Evolutionary conservation across 2,329 filamentous ascomycete genomes (phyloP), one percentile per base, ranked within the genome.

Genomic region (Aspergillus cejpii): DNA sequence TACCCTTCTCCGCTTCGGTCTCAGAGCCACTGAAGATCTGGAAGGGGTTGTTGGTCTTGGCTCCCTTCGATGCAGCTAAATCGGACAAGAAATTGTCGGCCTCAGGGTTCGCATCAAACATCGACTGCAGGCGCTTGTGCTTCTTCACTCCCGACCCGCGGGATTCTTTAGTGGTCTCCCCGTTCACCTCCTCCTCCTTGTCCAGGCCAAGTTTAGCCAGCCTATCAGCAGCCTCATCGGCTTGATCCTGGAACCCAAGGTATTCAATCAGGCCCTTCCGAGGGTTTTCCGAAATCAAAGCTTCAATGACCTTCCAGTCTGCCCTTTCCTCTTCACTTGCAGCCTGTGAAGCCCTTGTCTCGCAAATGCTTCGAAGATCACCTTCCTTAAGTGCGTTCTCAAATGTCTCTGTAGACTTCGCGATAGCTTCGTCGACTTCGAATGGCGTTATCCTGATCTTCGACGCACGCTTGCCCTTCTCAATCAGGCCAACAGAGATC

Each of bases 241-340:
- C 76, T 29, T 66, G 61, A 46, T 84, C 80, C 23, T 80, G 74
- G 67, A 97, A 91, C n/a, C 91, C 92, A 14, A 98, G 78, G 63
- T 94, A 90, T 55, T 94, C 85, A 17, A 92, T 79, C 45, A 98
- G 83, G 63, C 87, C 83, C 63, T 85, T 84, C 33, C 90, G 81
- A n/a, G 89, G 85, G 59, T 91, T 90, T 23, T 85, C 82, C 3
- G 87, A 84, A 39, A 91, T 84, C 49, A 98, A 70, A 1, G 89
- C 92, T 66, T 92, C 83, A 65, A 98, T 87, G 28, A 97, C 88
- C 53, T 85, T 85, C 92, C 92, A 98, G 66, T 97, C 91, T 3
- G 87, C 85, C 73, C 89, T 96, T 64, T 97, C 92, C 54, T 94
- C 88, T 1, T 96, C 90, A 0, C 81, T 87, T 60, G 81, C 82